These are phyloP conservation scores for Tricholoma hemisulphureum DNA, from an alignment of 768 basidiomycete species.

Conservation along the genomic window DNA sequence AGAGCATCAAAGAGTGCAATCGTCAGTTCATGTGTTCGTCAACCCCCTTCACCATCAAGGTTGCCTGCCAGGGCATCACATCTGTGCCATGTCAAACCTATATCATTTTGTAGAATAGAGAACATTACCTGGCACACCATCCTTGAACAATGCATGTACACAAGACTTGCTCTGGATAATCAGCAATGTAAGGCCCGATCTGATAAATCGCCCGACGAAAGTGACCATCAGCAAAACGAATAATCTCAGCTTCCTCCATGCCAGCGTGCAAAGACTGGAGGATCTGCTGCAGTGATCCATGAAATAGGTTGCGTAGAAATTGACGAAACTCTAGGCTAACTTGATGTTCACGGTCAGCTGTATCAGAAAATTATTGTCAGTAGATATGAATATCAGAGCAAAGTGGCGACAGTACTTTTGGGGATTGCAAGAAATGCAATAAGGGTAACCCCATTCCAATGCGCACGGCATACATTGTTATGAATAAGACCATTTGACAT, in stretches of 20 bases:
- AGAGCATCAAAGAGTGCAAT: conserved; percentile 18
- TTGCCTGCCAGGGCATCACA: conserved; percentile 21
- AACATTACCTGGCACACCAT: background rate
- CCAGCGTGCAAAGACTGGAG: background rate
- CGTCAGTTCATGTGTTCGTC: conserved; percentile 17
- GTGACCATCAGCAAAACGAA: background rate
- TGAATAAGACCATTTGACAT: background rate
- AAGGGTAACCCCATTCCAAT: background rate
- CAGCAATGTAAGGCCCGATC: background rate
- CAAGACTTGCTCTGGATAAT: background rate
- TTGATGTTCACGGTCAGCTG: background rate
- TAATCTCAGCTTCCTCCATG: background rate
- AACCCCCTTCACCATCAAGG: conserved; percentile 22
- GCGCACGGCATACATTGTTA: background rate
- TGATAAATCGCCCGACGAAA: background rate
- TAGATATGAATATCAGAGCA: background rate
- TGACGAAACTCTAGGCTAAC: background rate
- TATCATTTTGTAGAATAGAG: background rate
- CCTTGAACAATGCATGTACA: background rate
- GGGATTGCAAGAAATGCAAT: too few species aligned
- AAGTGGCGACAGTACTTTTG: background rate
- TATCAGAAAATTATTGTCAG: background rate
- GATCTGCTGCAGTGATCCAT: background rate
- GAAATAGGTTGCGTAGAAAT: background rate
- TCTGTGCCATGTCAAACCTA: conserved; percentile 7